Base-by-base conservation (phyloP, 495 filamentous ascomycete species). In the Acidiella bohemica region DNA sequence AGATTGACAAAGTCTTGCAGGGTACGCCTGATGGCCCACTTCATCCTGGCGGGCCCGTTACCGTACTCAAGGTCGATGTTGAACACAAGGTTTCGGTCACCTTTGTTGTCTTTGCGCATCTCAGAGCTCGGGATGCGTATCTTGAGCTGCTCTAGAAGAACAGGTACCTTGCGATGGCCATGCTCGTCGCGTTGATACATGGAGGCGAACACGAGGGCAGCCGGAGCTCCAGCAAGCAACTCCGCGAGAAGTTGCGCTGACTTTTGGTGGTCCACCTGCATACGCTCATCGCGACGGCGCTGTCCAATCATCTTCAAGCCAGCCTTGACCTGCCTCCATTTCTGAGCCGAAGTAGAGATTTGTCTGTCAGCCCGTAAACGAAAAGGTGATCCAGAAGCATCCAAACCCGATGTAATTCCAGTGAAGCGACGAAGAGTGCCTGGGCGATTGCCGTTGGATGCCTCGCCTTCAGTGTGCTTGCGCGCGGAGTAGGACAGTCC, bases 121-220 rank as follows among this genome's bases (percentile, higher is more conserved):
- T 58, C 53, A 53, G 81, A 90, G 51, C 93, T 84, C 11, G 71
- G 76, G 29, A 97, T 78, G n/a, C 75, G 73, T 32, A 97, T 70
- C 53, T 93, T 93, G 36, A 97, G 67, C 61, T 97, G 90, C 56
- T 97, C 90, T 2, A 97, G 70, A 4, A 97, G 69, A 35, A 97
- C 82, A 1, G 90, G 90, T 32, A 95, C 92, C 24, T 86, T 73
- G 56, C 81, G 92, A 61, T 93, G 90, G 27, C 86, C 86, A 47
- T 93, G 83, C 58, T 97, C 90, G 47, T 97, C 90, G 25, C 90
- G 70, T 59, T 97, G 90, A 52, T 94, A 88, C 79, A 93, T 93
- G 51, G 84, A 93, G 6, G 90, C 90, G 28, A 95, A 61, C 45
- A 97, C 90, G 40, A 96, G 60, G 16, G 84, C 90, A 10, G 90